Conservation (phyloP, 345 rosid species). For the Boechera divaricarpa region DNA sequence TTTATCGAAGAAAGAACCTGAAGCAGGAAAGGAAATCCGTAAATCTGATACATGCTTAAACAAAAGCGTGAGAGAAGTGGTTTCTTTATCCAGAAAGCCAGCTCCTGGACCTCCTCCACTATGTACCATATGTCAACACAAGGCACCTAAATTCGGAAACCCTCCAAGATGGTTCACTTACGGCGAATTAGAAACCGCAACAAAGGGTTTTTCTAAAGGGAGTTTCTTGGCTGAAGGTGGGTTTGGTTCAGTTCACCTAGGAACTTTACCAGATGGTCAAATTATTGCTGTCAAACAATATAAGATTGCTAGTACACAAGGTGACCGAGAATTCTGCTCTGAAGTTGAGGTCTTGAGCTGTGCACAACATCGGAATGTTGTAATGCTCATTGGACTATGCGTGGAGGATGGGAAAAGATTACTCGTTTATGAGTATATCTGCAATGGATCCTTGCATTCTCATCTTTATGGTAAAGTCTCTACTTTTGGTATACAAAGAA, state of each 20-base stretch:
- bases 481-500: conserved; percentile 22
- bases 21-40: conserved; percentile 49
- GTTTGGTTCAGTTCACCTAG: conserved; percentile 93
- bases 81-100: conserved; percentile 73
- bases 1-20: conserved; percentile 59
- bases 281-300: conserved; percentile 95
- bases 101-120: conserved; percentile 96
- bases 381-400: conserved; percentile 87
- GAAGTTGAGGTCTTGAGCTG: conserved; percentile 98
- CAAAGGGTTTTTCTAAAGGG: conserved; percentile 74
- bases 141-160: conserved; percentile 89
- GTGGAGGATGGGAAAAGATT: conserved; percentile 89
- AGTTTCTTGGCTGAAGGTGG: conserved; percentile 99
- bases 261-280: conserved; percentile 80
- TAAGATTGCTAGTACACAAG: conserved; percentile 95
- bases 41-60: conserved; percentile 62
- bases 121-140: conserved; percentile 92
- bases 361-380: conserved; percentile 98
- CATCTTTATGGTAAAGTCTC: conserved; percentile 84
- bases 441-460: conserved; percentile 91
- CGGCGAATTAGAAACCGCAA: conserved; percentile 81
- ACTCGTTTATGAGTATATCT: conserved; percentile 90
- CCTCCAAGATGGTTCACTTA: conserved; percentile 97
- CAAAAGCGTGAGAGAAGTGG: conserved; percentile 85
- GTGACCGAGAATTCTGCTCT: conserved; percentile 93